These are phyloP conservation scores for Chaetomiaceae sp. DNA, from an alignment of 2,329 filamentous ascomycete species.

Conservation along the genomic window DNA sequence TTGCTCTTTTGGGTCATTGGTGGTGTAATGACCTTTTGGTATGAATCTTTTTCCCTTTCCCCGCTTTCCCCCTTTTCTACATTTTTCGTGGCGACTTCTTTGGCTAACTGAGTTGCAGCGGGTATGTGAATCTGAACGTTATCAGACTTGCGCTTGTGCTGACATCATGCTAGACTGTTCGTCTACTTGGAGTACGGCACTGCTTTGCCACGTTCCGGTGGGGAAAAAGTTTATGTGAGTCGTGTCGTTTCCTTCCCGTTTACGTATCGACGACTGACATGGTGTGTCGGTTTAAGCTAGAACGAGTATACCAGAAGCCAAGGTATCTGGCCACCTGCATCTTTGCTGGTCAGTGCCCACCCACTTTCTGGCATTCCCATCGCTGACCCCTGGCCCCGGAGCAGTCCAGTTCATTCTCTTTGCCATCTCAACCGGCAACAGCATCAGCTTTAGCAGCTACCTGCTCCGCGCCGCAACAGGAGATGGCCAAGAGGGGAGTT, in stretches of 20 bases:
- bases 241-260: neutral
- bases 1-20: slow-evolving; percentile 48
- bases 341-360: slow-evolving; percentile 27
- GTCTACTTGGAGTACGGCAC: slow-evolving; percentile 48
- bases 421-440: slow-evolving; percentile 35
- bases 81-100: neutral
- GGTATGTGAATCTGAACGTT: slow-evolving; percentile 15
- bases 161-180: slow-evolving; percentile 25
- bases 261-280: neutral
- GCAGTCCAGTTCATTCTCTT: slow-evolving; percentile 35
- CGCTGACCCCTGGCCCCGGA: slow-evolving; percentile 3
- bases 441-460: slow-evolving; percentile 34
- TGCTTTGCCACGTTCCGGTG: slow-evolving; percentile 42
- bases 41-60: too few relatives aligned
- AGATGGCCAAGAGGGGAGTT: slow-evolving; percentile 26
- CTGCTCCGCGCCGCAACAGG: slow-evolving; percentile 30
- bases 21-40: slow-evolving; percentile 43
- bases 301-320: slow-evolving; percentile 34
- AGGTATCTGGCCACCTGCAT: slow-evolving; percentile 35
- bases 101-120: slow-evolving; percentile 17
- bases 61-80: slow-evolving; percentile 30
- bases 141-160: neutral
- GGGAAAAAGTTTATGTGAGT: slow-evolving; percentile 40
- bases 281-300: slow-evolving; percentile 18
- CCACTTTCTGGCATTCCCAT: neutral